A percentile compares a stretch with the other conserved stretches of the same genome.
phyloP scores from a whole-genome alignment of 352 stramenopile species.

The Elongisporangium prolatum region DNA sequence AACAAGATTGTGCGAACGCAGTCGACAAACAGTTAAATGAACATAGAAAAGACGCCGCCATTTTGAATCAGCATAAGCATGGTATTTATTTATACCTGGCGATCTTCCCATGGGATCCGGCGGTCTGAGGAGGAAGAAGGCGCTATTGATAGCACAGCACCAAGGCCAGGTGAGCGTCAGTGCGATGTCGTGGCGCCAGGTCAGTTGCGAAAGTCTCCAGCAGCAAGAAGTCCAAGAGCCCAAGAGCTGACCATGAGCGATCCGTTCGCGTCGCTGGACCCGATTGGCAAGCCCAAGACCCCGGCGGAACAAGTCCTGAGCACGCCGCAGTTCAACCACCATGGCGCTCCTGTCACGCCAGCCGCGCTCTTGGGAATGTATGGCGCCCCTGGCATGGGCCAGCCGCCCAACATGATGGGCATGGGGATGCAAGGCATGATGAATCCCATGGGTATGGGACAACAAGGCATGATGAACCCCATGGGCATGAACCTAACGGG shows the following conservation, averaged over 20 bases:
- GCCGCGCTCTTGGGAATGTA: constrained; percentile 19
- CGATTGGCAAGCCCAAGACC: constrained; percentile 67
- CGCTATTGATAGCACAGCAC: not conserved
- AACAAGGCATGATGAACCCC: constrained; percentile 1
- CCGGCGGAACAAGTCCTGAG: constrained; percentile 28
- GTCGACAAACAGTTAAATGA: not conserved
- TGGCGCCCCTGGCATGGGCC: constrained; percentile 14
- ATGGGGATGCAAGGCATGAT: constrained; percentile 11
- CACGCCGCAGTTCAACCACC: constrained; percentile 11
- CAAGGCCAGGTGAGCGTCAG: not conserved
- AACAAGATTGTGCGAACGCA: not conserved
- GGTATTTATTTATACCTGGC: not conserved
- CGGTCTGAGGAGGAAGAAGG: not conserved
- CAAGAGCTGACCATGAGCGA: constrained; percentile 43
- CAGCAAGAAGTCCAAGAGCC: constrained; percentile 4
- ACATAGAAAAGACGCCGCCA: not conserved
- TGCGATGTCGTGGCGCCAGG: not conserved
- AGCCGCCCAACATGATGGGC: constrained; percentile 6
- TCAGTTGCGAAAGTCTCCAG: not conserved
- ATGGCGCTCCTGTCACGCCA: constrained; percentile 23
- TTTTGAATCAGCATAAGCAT: not conserved
- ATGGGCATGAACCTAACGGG: constrained; percentile 12
- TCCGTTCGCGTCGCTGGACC: constrained; percentile 70
- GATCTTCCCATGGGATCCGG: not conserved
- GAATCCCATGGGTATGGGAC: not conserved